Conservation (phyloP, 139 green algal genomes). For the Nannochloris sp. region DNA sequence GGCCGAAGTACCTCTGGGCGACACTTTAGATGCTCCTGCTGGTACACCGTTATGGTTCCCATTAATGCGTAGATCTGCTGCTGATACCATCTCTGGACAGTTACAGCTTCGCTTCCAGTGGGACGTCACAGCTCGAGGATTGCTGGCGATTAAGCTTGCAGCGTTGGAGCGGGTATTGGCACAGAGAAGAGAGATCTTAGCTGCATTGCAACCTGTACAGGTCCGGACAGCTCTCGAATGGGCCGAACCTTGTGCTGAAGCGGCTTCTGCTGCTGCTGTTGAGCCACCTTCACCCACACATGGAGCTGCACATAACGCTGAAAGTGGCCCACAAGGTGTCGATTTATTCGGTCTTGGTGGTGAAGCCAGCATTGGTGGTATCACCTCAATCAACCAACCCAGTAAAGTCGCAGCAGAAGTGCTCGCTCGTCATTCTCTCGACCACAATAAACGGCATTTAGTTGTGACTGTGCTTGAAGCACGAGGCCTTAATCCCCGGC, state of each 20-base stretch:
- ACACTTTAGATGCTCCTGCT: constrained; percentile 44
- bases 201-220: constrained; percentile 47
- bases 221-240: constrained; percentile 9
- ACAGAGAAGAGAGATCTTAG: constrained; percentile 61
- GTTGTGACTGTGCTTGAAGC: constrained; percentile 41
- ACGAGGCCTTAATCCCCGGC: constrained; percentile 29
- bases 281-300: neutral
- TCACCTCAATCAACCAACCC: neutral
- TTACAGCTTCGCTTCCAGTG: constrained; percentile 58
- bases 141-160: constrained; percentile 62
- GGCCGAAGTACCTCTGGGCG: constrained; percentile 52
- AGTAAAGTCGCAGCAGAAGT: constrained; percentile 26
- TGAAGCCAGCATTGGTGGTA: no score
- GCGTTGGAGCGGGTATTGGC: constrained; percentile 61
- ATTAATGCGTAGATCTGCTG: constrained; percentile 33
- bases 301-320: neutral
- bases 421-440: constrained; percentile 26
- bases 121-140: constrained; percentile 62
- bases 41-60: constrained; percentile 36
- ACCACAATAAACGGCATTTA: constrained; percentile 36
- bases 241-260: neutral
- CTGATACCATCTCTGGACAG: constrained; percentile 35
- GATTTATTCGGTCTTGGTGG: constrained; percentile 15
- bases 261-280: neutral
- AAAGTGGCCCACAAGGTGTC: neutral